Evolutionary conservation across 192 early-diverging fungal species (phyloP).

Genomic region (Rhizophlyctis rosea): DNA sequence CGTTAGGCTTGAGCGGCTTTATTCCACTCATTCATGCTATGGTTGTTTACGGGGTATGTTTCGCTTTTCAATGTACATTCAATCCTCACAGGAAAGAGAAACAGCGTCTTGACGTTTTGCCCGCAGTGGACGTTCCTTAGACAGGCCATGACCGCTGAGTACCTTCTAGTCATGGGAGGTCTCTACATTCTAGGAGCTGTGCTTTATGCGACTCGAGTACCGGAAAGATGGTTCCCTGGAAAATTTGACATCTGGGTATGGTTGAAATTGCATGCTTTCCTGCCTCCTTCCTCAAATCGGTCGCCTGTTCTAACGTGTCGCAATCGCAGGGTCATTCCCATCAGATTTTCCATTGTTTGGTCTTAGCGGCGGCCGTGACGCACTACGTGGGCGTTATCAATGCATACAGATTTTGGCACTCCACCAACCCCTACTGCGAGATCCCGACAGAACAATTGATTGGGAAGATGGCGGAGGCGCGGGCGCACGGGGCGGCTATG

Average conservation of each 20-base stretch:
- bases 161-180: slow-evolving; percentile 34
- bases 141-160: background rate
- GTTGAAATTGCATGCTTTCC: background rate
- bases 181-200: slow-evolving; percentile 81
- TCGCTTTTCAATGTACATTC: background rate
- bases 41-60: slow-evolving; percentile 26
- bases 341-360: slow-evolving; percentile 88
- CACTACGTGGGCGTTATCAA: slow-evolving; percentile 53
- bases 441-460: slow-evolving; percentile 5
- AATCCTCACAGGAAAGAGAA: background rate
- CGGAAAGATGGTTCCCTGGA: slow-evolving; percentile 87
- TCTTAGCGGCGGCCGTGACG: slow-evolving; percentile 66
- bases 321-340: slow-evolving; percentile 69
- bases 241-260: slow-evolving; percentile 71
- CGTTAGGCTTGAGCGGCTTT: slow-evolving; percentile 23
- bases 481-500: background rate
- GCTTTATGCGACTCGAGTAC: slow-evolving; percentile 79
- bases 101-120: background rate
- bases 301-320: background rate
- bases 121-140: background rate
- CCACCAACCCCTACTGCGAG: slow-evolving; percentile 17
- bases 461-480: background rate
- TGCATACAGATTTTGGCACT: slow-evolving; percentile 24
- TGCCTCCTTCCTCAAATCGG: background rate
- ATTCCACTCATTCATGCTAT: slow-evolving; percentile 19